Base-by-base conservation (phyloP, 2,329 filamentous ascomycete species). In the Stachybotrys chartarum region DNA sequence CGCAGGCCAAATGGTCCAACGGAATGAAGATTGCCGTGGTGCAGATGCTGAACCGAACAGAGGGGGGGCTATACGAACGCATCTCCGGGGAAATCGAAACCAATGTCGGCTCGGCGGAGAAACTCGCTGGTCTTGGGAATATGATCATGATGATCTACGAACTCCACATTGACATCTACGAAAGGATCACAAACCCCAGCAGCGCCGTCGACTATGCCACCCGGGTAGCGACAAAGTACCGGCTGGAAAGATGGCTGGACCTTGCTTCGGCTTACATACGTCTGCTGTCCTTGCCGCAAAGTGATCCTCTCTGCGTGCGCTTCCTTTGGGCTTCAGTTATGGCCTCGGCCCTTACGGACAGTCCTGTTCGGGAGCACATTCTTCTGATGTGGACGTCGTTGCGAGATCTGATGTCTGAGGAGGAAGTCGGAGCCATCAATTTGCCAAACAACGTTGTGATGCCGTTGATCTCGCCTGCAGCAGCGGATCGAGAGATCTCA, bases 401-500 rank as follows among this genome's bases (percentile, higher is more conserved):
- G 16, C 76, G 80, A 16, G 79, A 83, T 56, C 74, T 76, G 18
- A 68, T 84, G 30, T 63, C 68, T 5, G 69, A 74, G 1, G 72
- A 73, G 39, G 65, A 71, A 2, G 63, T 72, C 1, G 61, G 72
- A 3, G 72, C 76, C 0, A 81, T 89, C 12, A 75, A 79, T 39
- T 76, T 97, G 0, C 82, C 87, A 5, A 97, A 99, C 69, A 97
- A 96, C 65, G 82, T 84, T 1, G 82, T 92, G 18, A 96, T 99
- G 86, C 84, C 91, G 0, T 89, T 94, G 59, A 82, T 99, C 52
- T 97, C 93, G 0, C 74, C 84, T 2, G 80, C 82, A n/a, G 90
- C 91, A 0, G 86, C 94, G 7, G 92, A 97, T 59, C 86, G 91
- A 54, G 93, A 99, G 67, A 87, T 97, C 30, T 93, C 90, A 12